Conservation (phyloP, 768 basidiomycete species). For the Suillus clintonianus region DNA sequence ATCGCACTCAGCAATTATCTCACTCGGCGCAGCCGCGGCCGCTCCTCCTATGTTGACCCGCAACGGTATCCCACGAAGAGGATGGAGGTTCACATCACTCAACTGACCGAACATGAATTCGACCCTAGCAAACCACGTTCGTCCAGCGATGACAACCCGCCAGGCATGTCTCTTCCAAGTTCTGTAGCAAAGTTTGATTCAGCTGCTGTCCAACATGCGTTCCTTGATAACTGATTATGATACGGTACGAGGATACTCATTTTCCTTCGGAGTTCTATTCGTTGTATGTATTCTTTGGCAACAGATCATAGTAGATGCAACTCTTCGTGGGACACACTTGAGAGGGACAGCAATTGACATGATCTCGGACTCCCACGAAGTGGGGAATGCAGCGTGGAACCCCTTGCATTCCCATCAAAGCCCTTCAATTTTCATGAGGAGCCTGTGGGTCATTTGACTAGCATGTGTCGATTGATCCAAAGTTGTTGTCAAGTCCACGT, state of each 20-base stretch:
- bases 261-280: neutral
- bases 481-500: no score
- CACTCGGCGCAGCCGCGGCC: neutral
- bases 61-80: constrained; percentile 6
- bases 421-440: no score
- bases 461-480: no score
- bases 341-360: no score
- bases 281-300: neutral
- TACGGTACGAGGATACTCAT: neutral
- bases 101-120: constrained; percentile 7
- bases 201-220: neutral
- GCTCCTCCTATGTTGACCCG: neutral
- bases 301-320: neutral
- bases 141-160: neutral
- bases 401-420: no score
- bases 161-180: neutral
- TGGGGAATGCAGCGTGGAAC: no score
- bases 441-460: no score
- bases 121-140: neutral
- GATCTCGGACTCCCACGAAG: no score
- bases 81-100: constrained; percentile 14
- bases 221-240: neutral
- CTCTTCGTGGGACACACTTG: neutral
- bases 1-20: neutral
- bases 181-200: neutral